Evolutionary conservation across 83 land plant genomes (phyloP), one percentile per base, ranked within the genome.

Genomic region (Larix sibirica): DNA sequence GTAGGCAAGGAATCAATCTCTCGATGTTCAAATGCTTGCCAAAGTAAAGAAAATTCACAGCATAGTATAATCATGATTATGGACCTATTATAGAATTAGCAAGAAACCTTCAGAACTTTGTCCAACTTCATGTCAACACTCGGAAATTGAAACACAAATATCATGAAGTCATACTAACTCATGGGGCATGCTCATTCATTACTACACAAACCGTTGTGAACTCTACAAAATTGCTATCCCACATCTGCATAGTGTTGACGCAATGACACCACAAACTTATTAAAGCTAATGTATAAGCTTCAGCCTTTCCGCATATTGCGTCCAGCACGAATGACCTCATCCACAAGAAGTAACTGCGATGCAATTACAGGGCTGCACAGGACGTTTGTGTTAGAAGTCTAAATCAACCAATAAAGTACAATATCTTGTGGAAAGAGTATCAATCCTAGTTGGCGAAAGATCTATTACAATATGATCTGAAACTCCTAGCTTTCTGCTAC

Each of bases 261-360:
- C 58, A 54, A 12, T 12, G 58, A 54, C 2, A 54, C 58, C 58
- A 74, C 21, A 4, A 70, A 44, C 44, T 42, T 23, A 21, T 74
- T 74, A 13, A 74, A 74, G 56, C 58, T 47, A 10, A 44, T n/a
- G 13, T 74, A 9, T 4, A 44, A 44, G 23, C 28, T 74, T 74
- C 77, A 74, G 77, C 77, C 23, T 44, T 98, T 96, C 80, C 98
- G 80, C 99, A 98, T 98, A 85, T 98, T 98, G 33, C 98, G 95
- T 8, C 99, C 99, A 75, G 98, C 99, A 23, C 99, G 93, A 56
- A 96, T 96, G 26, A 98, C 98, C 83, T 98, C 99, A 86, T 98
- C 99, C 44, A 98, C 99, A 26, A 98, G 86, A 17, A 98, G 91
- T 83, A 98, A 83, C 83, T 98, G 99, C 4, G 95, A 93, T 28